phyloP scores from a whole-genome alignment of 2,329 filamentous ascomycete species.

The Escovopsis sp. region DNA sequence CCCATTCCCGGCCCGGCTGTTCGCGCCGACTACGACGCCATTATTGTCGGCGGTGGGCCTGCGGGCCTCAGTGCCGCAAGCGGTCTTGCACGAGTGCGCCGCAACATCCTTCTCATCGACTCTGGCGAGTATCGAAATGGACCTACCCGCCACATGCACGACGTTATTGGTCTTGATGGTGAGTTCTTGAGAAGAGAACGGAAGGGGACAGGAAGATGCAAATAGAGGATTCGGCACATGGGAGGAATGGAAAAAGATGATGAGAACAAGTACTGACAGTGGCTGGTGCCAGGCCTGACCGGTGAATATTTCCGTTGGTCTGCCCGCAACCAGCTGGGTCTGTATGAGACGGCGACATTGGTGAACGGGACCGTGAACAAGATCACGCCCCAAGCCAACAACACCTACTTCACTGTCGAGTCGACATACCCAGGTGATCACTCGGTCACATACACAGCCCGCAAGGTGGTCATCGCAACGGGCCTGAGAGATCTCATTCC shows the following conservation, averaged over 20 bases:
- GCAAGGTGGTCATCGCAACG: conserved; percentile 42
- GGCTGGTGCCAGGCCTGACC: conserved; percentile 27
- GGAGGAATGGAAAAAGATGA: no score
- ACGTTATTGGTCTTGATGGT: conserved; percentile 46
- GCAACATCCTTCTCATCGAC: conserved; percentile 40
- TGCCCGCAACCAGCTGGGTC: conserved; percentile 35
- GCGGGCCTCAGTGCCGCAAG: conserved; percentile 38
- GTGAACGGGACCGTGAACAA: conserved; percentile 36
- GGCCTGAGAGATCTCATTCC: conserved; percentile 41
- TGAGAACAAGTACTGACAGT: no score
- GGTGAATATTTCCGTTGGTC: conserved; percentile 37
- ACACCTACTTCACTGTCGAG: conserved; percentile 30
- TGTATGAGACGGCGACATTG: conserved; percentile 34
- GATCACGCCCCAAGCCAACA: conserved; percentile 23
- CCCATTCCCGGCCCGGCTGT: not conserved
- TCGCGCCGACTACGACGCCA: conserved; percentile 30
- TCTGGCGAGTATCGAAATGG: conserved; percentile 42
- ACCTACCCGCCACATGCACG: conserved; percentile 42
- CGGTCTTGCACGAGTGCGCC: conserved; percentile 41
- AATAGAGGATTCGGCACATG: no score
- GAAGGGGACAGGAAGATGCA: no score
- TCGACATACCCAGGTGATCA: conserved; percentile 7
- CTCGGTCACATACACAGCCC: conserved; percentile 24
- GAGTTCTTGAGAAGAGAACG: conserved; percentile 4
- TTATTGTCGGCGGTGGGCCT: conserved; percentile 43